Conservation (phyloP, 345 rosid genomes). For the Eucalyptus cloeziana region DNA sequence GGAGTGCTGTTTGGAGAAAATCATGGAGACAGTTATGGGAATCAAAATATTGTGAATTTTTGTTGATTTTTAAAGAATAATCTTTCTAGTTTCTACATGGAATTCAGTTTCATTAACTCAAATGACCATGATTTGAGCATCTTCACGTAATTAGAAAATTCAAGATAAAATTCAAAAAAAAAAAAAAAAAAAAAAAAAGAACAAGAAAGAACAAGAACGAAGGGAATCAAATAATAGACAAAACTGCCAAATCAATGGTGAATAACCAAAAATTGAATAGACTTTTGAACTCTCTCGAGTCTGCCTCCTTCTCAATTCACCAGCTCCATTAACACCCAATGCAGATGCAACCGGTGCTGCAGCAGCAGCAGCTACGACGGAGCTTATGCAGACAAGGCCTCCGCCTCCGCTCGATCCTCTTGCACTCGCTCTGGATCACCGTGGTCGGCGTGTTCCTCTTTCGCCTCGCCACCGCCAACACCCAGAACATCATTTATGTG, state of each 20-base stretch:
- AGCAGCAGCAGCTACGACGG: background rate
- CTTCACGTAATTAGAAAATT: background rate
- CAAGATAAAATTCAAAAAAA: background rate
- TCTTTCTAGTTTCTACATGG: background rate
- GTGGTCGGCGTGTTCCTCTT: background rate
- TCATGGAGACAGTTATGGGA: background rate
- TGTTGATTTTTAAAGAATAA: background rate
- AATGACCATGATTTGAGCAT: background rate
- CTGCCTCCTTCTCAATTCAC: background rate
- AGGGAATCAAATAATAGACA: background rate
- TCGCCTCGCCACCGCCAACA: background rate
- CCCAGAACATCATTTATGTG: background rate
- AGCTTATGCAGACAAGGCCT: background rate
- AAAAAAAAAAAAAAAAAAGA: fast-evolving
- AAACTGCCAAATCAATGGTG: background rate
- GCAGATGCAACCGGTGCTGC: background rate
- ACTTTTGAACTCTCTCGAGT: background rate
- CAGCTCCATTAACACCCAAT: background rate
- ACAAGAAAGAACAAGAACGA: background rate
- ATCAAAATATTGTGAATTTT: background rate
- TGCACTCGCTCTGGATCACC: background rate
- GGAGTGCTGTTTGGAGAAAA: background rate
- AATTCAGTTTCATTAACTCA: background rate
- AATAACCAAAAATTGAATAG: background rate
- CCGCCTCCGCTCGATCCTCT: background rate